Conservation (phyloP, 2,329 filamentous ascomycete species). For the Sphaerulina musiva region DNA sequence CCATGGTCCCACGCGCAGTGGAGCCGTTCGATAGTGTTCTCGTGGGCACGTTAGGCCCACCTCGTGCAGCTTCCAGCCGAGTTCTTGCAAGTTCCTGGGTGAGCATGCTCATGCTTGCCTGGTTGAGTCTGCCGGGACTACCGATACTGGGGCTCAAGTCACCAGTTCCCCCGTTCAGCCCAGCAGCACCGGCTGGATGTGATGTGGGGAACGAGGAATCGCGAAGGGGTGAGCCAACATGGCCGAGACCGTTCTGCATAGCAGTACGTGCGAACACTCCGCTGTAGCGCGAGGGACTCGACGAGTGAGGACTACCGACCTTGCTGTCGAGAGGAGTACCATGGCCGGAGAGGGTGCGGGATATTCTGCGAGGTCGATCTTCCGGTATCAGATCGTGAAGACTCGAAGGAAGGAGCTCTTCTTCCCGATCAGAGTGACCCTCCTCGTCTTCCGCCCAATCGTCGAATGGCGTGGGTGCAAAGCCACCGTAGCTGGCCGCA, state of each 20-base stretch:
- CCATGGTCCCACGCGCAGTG: slow-evolving; percentile 18
- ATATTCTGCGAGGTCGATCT: slow-evolving; percentile 53
- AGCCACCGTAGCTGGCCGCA: slow-evolving; percentile 53
- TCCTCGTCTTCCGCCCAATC: slow-evolving; percentile 55
- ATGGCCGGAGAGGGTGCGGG: slow-evolving; percentile 43
- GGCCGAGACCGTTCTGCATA: slow-evolving; percentile 40
- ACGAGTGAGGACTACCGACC: slow-evolving; percentile 49
- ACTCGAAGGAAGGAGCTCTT: slow-evolving; percentile 75
- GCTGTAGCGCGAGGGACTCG: slow-evolving; percentile 58
- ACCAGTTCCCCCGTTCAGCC: slow-evolving; percentile 15
- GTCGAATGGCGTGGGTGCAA: slow-evolving; percentile 31
- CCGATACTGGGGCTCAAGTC: slow-evolving; percentile 42
- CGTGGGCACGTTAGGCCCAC: slow-evolving; percentile 11
- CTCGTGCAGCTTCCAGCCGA: slow-evolving; percentile 33
- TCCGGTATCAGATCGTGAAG: slow-evolving; percentile 58
- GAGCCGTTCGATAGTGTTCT: slow-evolving; percentile 21
- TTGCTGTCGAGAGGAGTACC: slow-evolving; percentile 37
- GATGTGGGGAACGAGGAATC: slow-evolving; percentile 39
- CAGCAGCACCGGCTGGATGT: slow-evolving; percentile 13
- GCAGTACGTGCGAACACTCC: slow-evolving; percentile 45
- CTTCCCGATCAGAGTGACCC: slow-evolving; percentile 66
- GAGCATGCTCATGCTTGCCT: slow-evolving; percentile 56
- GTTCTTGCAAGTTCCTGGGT: slow-evolving; percentile 46
- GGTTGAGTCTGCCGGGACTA: slow-evolving; percentile 49
- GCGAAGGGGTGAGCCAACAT: slow-evolving; percentile 60